Evolutionary conservation across 352 stramenopile species (phyloP).

Genomic region (Globisporangium iwayamae): DNA sequence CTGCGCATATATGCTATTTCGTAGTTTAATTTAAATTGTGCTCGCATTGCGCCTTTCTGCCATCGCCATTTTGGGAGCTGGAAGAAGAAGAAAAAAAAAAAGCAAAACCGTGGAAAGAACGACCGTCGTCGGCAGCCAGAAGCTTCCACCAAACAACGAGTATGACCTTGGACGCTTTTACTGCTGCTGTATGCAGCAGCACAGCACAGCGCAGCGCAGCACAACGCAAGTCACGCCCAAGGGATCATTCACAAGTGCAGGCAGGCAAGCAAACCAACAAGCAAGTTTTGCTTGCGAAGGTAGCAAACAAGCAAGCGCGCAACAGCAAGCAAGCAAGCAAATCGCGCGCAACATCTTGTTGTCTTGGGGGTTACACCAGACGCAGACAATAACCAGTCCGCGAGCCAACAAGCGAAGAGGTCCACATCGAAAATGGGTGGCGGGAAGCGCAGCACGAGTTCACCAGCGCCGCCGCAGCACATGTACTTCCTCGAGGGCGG

Average conservation of each 20-base stretch:
- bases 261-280: not conserved
- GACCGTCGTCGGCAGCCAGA: not conserved
- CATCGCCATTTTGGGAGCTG: not conserved
- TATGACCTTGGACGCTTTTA: not conserved
- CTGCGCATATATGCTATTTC: too few relatives aligned
- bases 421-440: conserved; percentile 10
- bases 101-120: conserved; percentile 12
- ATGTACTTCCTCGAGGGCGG: conserved; percentile 80
- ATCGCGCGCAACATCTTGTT: not conserved
- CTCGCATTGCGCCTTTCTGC: not conserved
- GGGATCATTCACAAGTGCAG: not conserved
- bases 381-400: not conserved
- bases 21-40: too few relatives aligned
- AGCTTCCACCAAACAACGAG: conserved; percentile 9
- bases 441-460: conserved; percentile 15
- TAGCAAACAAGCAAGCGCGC: not conserved
- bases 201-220: not conserved
- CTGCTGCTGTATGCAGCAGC: not conserved
- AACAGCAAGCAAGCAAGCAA: not conserved
- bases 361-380: not conserved
- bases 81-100: conserved; percentile 7
- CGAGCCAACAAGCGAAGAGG: too few relatives aligned
- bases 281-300: not conserved
- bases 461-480: conserved; percentile 29
- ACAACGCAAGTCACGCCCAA: conserved; percentile 14